Evolutionary conservation across 2,329 filamentous ascomycete species (phyloP), one percentile per base, ranked within the genome.

Genomic region (Podosphaera xanthii): DNA sequence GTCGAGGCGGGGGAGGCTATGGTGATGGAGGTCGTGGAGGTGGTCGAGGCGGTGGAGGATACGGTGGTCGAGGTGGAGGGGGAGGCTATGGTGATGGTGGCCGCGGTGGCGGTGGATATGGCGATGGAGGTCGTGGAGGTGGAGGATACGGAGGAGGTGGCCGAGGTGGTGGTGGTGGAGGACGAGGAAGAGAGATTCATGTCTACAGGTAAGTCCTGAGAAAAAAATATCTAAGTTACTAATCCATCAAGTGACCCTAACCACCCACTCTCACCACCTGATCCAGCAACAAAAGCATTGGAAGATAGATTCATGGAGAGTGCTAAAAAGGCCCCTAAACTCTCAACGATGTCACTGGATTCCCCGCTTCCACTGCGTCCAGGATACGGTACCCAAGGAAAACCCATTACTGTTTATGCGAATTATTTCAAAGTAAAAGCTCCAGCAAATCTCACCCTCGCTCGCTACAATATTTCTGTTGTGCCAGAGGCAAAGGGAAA

Each of bases 1-100:
- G 59, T 35, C 9, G 59, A 44, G 58, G 58, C 3, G 58, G 62
- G 52, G 63, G 58, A 59, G 65, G 59, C 57, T 65, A 68, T 50
- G 68, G 69, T 33, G 60, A 68, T 55, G 64, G 69, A 34, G 66
- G 69, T 31, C 64, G 68, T 33, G 63, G 66, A 49, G 61, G 67
- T 22, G 64, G 68, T 42, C 64, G 68, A 46, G 64, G 68, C 35
- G 63, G 68, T 7, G 63, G 66, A 40, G 63, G 68, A 46, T 62
- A 65, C 58, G 64, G 65, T 36, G 65, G 64, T 9, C 56, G 53
- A 4, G 48, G 58, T 46, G 61, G 59, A 1, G 49, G 33, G 7
- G 49, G 57, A 30, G 60, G 60, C 12, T n/a, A 56, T 12, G 38
- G 35, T 52, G 63, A 64, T 58, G 64, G 64, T 33, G 64, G 64